Evolutionary conservation across 371 early-diverging fungal species (phyloP).

Genomic region (Amoeboradix gromovi): DNA sequence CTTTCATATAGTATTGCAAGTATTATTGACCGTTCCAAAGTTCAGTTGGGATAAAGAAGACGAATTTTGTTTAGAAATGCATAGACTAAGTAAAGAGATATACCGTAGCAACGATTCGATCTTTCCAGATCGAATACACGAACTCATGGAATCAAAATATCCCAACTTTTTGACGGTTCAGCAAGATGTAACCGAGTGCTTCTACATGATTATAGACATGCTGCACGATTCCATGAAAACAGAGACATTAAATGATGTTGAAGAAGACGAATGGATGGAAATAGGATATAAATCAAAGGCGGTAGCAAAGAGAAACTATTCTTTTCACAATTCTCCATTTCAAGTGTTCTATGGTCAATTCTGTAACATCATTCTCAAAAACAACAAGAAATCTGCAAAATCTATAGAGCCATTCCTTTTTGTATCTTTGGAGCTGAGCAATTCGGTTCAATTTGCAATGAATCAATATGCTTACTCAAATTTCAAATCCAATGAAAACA

Average conservation of each 20-base stretch:
- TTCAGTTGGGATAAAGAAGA: background rate
- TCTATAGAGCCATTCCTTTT: background rate
- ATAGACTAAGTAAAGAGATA: background rate
- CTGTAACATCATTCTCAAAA: background rate
- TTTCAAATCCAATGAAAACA: background rate
- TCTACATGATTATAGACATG: background rate
- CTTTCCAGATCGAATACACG: background rate
- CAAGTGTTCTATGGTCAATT: background rate
- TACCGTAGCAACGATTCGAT: background rate
- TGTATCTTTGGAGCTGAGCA: background rate
- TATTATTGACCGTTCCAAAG: background rate
- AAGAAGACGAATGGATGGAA: background rate
- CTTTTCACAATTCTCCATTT: background rate
- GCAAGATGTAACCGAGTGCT: background rate
- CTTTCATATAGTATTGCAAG: background rate
- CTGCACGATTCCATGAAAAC: background rate
- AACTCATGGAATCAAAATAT: background rate
- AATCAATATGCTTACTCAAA: background rate
- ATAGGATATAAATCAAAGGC: background rate
- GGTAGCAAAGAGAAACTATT: background rate
- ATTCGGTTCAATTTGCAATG: background rate
- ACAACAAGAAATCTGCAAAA: background rate
- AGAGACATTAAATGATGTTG: background rate
- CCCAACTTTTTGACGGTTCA: background rate
- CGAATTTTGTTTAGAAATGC: background rate